Conservation (phyloP, 1,284 basidiomycete species). For the Boletellus sp. region DNA sequence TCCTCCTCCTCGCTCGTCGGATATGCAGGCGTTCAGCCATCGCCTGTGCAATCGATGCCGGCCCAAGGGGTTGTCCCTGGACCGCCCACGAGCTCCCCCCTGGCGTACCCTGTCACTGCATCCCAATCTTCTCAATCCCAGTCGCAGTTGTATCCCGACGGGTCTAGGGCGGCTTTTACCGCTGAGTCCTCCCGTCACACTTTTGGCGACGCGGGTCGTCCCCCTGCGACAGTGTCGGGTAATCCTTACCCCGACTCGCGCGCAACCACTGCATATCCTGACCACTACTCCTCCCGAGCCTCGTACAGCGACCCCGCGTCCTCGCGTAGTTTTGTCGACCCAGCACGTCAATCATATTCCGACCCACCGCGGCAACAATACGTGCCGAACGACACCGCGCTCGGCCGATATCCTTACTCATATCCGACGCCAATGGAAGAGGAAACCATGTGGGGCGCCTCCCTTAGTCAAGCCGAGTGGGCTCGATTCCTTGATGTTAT, state of each 20-base stretch:
- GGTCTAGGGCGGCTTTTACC: conserved; percentile 21
- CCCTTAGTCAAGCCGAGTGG: conserved; percentile 59
- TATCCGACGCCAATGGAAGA: conserved; percentile 44
- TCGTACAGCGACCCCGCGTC: conserved; percentile 24
- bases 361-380: conserved; percentile 32
- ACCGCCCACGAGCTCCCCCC: conserved; percentile 21
- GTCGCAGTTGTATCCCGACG: conserved; percentile 26
- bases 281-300: conserved; percentile 22
- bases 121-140: conserved; percentile 27
- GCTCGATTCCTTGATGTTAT: conserved; percentile 45
- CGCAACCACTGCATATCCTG: conserved; percentile 20
- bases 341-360: conserved; percentile 24
- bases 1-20: conserved; percentile 30
- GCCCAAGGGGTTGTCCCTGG: conserved; percentile 18
- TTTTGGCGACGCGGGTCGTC: conserved; percentile 22
- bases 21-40: conserved; percentile 23
- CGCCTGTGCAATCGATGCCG: conserved; percentile 22
- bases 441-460: conserved; percentile 54
- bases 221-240: conserved; percentile 15
- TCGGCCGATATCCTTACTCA: conserved; percentile 30
- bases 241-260: conserved; percentile 32
- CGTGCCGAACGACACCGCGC: conserved; percentile 22
- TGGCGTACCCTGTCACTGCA: conserved; percentile 21
- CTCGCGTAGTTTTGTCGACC: conserved; percentile 27
- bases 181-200: conserved; percentile 23